Evolutionary conservation across 106 monocot species (phyloP), one percentile per base, ranked within the genome.

Genomic region (Ottelia alismoides): DNA sequence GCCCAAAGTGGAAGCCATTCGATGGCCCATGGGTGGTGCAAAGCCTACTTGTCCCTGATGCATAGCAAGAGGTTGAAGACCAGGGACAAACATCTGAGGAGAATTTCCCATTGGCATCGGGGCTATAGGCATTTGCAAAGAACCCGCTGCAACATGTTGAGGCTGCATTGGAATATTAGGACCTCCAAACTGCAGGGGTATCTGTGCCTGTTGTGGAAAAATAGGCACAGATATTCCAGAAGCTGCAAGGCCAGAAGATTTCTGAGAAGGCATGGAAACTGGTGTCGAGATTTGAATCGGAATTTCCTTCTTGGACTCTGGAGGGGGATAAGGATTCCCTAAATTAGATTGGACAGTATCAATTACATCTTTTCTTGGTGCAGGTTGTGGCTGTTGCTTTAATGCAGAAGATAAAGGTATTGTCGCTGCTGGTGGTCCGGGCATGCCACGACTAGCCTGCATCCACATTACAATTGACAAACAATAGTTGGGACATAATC

Each of bases 151-250:
- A 29, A 61, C 61, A 27, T 40, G 28, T 30, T 61, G 61, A 49
- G 61, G 24, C 23, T 26, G 61, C 43, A 61, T 61, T 29, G 47
- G 61, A 18, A 30, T 24, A 49, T 0, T 49, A 28, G 46, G 61
- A 11, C 65, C 78, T 50, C 92, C 78, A 58, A 82, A 85, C 56
- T 92, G 92, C 21, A 79, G 28, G 28, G 81, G 60, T 18, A 77
- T 57, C 25, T 70, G 88, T 27, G 70, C 51, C n/a, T n/a, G n/a
- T 28, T 65, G 85, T 30, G 77, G 92, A 63, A 79, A 92, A 25
- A 76, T 65, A 0, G 61, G 40, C 61, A 79, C 55, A 18, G 78
- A 60, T 48, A 80, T 62, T 31, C 59, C 78, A 64, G 64, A 52
- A 7, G 82, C 51, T 16, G 72, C 67, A 59, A 64, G 53, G 17